Evolutionary conservation across 768 basidiomycete genomes (phyloP).

Genomic region (Boletus rufocinnamomeus): DNA sequence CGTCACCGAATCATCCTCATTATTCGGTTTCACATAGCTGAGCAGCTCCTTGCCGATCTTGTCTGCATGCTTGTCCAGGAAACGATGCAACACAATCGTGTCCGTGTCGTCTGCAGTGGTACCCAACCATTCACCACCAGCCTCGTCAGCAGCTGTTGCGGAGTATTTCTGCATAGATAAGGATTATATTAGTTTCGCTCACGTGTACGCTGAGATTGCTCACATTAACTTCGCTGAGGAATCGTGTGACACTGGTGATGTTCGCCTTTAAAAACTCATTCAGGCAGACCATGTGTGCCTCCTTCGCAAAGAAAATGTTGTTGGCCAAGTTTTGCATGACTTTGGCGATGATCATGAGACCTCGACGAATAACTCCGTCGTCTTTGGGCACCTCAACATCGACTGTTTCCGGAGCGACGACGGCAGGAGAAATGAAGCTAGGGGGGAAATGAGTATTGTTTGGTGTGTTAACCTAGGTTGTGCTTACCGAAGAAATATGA

Average conservation of each 20-base stretch:
- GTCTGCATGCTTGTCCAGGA: slow-evolving; percentile 82
- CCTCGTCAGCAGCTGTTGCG: slow-evolving; percentile 52
- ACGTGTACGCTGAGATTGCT: slow-evolving; percentile 17
- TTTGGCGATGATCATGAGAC: slow-evolving; percentile 85
- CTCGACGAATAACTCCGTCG: slow-evolving; percentile 62
- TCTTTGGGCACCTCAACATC: slow-evolving; percentile 80
- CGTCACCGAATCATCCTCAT: slow-evolving; percentile 55
- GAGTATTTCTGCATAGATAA: slow-evolving; percentile 43
- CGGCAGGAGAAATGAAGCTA: slow-evolving; percentile 90
- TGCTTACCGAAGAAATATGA: slow-evolving; percentile 82
- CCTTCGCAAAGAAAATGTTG: slow-evolving; percentile 92
- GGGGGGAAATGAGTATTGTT: slow-evolving; percentile 6
- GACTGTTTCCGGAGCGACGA: slow-evolving; percentile 82
- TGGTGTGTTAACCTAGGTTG: background rate
- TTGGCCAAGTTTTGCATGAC: slow-evolving; percentile 93
- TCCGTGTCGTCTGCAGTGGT: slow-evolving; percentile 84
- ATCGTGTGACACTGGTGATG: slow-evolving; percentile 72
- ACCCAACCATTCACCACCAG: slow-evolving; percentile 70
- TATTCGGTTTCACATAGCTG: slow-evolving; percentile 61
- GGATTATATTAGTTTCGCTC: background rate
- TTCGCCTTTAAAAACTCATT: slow-evolving; percentile 75
- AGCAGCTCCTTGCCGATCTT: slow-evolving; percentile 87
- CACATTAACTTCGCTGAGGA: slow-evolving; percentile 75
- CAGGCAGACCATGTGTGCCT: slow-evolving; percentile 78
- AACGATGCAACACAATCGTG: slow-evolving; percentile 78